phyloP scores from a whole-genome alignment of 148 eudicot species.

The Dianthus caryophyllus region DNA sequence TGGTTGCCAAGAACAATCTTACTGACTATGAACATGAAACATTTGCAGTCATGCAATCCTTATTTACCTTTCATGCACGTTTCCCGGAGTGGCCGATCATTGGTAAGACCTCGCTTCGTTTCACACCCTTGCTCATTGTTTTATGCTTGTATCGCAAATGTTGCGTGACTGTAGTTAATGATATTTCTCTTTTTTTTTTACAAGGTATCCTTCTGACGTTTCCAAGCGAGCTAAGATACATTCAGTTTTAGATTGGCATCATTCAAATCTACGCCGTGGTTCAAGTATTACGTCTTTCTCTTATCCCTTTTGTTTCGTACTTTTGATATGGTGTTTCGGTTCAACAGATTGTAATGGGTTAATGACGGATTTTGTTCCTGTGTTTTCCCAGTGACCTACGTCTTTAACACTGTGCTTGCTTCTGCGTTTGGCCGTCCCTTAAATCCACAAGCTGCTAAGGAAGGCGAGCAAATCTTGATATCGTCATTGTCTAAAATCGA shows the following conservation, averaged over 20 bases:
- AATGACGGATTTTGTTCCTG: constrained; percentile 10
- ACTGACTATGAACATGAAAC: constrained; percentile 3
- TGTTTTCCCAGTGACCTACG: constrained; percentile 47
- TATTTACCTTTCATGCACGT: constrained; percentile 66
- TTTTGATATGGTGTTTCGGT: not conserved
- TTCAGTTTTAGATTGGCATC: constrained; percentile 98
- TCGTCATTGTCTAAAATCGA: constrained; percentile 61
- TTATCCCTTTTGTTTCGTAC: not conserved
- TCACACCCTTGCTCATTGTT: not conserved
- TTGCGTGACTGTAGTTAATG: not conserved
- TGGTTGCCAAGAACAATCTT: not conserved
- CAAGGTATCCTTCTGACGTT: constrained; percentile 89
- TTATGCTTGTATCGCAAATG: not conserved
- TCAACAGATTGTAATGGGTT: not conserved
- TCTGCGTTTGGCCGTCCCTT: constrained; percentile 43
- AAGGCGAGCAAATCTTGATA: constrained; percentile 46
- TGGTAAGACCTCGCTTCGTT: constrained; percentile 49
- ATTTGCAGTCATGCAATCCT: constrained; percentile 87
- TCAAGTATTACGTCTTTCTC: constrained; percentile 44
- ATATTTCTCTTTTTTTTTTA: constrained; percentile 10
- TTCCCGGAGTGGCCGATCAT: constrained; percentile 89
- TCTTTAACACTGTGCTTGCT: constrained; percentile 37
- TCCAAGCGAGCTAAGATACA: constrained; percentile 77
- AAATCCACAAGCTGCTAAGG: constrained; percentile 51
- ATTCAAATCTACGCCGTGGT: constrained; percentile 75